Percentiles rank a stretch among this genome's conserved stretches.
Conservation (phyloP, 2,329 filamentous ascomycete genomes). For the Didymella exigua region DNA sequence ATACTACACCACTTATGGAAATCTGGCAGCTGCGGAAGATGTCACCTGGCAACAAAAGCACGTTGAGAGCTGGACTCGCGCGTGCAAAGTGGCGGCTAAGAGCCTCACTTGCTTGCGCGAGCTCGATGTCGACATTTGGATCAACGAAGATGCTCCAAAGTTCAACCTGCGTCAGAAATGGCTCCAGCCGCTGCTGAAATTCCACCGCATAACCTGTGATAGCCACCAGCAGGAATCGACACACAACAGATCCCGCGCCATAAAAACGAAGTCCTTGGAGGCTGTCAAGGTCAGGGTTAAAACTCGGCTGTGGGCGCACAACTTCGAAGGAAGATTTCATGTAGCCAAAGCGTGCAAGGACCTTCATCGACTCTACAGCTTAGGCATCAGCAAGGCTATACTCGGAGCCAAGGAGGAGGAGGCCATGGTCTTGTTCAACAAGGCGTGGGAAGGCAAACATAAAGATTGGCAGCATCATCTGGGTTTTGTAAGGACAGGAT, state of each 20-base stretch:
- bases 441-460: constrained; percentile 30
- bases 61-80: constrained; percentile 25
- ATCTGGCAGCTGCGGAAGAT: constrained; percentile 18
- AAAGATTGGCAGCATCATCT: constrained; percentile 20
- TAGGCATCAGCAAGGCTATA: constrained; percentile 34
- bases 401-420: constrained; percentile 34
- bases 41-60: constrained; percentile 36
- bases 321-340: constrained; percentile 10
- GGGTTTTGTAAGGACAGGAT: constrained; percentile 12
- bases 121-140: constrained; percentile 29
- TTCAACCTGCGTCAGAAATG: constrained; percentile 34
- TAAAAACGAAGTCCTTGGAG: background rate
- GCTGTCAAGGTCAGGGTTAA: constrained; percentile 23
- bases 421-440: constrained; percentile 35
- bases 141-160: constrained; percentile 24
- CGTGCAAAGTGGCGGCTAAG: constrained; percentile 29
- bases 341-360: constrained; percentile 25
- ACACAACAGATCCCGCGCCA: background rate
- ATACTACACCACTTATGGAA: constrained; percentile 39
- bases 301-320: background rate
- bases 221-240: background rate
- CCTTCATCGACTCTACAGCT: constrained; percentile 36
- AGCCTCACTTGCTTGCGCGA: constrained; percentile 27
- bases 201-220: constrained; percentile 25
- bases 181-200: constrained; percentile 37